phyloP scores from a whole-genome alignment of 2,329 filamentous ascomycete genomes.

The Samsoniella hepiali region DNA sequence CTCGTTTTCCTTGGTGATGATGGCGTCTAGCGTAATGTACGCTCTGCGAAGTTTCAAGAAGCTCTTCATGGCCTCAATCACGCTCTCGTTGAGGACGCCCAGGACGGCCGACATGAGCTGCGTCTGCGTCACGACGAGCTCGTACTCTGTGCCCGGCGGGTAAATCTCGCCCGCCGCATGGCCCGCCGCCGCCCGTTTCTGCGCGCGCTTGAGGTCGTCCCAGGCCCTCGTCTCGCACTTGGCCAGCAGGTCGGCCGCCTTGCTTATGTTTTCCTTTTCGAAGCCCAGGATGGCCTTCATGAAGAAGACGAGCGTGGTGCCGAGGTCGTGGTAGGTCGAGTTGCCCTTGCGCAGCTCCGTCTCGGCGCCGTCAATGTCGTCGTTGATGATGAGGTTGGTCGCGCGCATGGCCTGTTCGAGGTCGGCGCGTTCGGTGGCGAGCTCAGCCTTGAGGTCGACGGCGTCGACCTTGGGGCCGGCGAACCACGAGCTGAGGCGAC shows the following conservation, averaged over 20 bases:
- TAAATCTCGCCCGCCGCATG: conserved; percentile 50
- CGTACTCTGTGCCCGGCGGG: conserved; percentile 80
- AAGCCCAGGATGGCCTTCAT: conserved; percentile 84
- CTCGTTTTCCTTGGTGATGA: conserved; percentile 67
- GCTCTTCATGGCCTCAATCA: conserved; percentile 85
- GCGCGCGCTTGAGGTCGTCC: conserved; percentile 71
- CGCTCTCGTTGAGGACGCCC: conserved; percentile 83
- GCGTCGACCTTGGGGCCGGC: conserved; percentile 36
- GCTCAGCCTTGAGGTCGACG: conserved; percentile 29
- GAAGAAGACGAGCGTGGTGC: conserved; percentile 77
- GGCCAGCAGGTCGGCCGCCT: conserved; percentile 69
- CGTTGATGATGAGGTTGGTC: conserved; percentile 74
- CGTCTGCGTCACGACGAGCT: conserved; percentile 77
- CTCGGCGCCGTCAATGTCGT: conserved; percentile 85
- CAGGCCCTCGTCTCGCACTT: conserved; percentile 75
- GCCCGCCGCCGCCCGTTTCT: conserved; percentile 52
- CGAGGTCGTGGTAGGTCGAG: conserved; percentile 87
- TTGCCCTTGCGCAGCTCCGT: conserved; percentile 64
- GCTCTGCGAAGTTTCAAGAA: conserved; percentile 93
- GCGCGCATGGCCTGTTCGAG: conserved; percentile 62
- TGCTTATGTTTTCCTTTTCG: conserved; percentile 85
- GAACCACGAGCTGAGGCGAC: conserved; percentile 50
- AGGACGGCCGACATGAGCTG: conserved; percentile 89
- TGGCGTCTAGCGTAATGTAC: conserved; percentile 74
- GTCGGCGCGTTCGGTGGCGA: conserved; percentile 48